Conservation (phyloP, 345 rosid genomes). For the Iberis pinnata region DNA sequence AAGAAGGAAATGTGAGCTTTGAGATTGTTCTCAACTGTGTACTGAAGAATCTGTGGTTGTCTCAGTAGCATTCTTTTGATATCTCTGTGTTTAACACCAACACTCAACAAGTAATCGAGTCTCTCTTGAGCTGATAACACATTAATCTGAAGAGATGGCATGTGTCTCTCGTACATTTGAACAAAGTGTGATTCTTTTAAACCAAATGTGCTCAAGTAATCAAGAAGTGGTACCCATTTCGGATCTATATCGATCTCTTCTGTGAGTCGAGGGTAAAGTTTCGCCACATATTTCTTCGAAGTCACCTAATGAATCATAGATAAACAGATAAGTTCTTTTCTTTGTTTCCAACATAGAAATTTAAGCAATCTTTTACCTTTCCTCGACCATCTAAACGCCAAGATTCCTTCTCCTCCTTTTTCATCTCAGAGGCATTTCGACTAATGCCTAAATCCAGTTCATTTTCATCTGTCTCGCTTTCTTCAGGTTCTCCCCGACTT, state of each 20-base stretch:
- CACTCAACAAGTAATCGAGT: constrained; percentile 71
- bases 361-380: constrained; percentile 39
- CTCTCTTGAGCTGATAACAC: constrained; percentile 78
- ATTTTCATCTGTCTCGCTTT: constrained; percentile 27
- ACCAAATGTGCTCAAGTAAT: constrained; percentile 72
- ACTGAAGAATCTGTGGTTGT: constrained; percentile 87
- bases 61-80: constrained; percentile 75
- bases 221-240: constrained; percentile 83
- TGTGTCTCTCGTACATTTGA: constrained; percentile 85
- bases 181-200: constrained; percentile 77
- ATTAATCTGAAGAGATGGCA: constrained; percentile 72
- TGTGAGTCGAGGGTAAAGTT: constrained; percentile 45
- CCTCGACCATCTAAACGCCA: constrained; percentile 32
- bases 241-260: constrained; percentile 70
- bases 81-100: constrained; percentile 86
- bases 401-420: constrained; percentile 35
- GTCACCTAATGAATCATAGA: constrained; percentile 34
- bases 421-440: constrained; percentile 24
- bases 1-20: constrained; percentile 76
- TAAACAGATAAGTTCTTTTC: constrained; percentile 13
- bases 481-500: constrained; percentile 28
- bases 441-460: constrained; percentile 22
- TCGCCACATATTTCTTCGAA: constrained; percentile 31
- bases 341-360: neutral
- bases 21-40: constrained; percentile 78